phyloP scores from a whole-genome alignment of 78 protist genomes.

The Dictyostelium capitatum region DNA sequence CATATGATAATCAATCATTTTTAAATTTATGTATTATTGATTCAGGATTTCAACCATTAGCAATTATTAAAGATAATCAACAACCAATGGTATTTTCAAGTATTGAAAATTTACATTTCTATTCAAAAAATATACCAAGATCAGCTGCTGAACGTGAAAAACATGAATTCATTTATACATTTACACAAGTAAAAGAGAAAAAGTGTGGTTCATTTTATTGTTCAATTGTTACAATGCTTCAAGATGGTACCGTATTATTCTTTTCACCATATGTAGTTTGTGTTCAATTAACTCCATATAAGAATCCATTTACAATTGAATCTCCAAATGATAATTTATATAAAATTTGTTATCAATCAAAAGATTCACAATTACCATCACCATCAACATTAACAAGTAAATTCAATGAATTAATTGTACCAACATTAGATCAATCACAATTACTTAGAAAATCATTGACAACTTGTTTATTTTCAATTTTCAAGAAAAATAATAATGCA shows the following conservation, averaged over 20 bases:
- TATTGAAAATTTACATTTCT: background rate
- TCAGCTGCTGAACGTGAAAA: background rate
- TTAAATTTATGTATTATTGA: background rate
- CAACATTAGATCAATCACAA: background rate
- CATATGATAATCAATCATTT: constrained; percentile 17
- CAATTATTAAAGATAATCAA: background rate
- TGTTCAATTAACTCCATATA: no score
- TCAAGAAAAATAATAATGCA: no score
- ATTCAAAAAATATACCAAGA: background rate
- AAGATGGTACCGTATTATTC: constrained; percentile 14
- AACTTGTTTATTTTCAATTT: background rate
- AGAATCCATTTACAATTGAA: background rate
- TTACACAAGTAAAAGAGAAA: background rate
- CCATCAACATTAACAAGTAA: no score
- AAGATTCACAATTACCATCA: constrained; percentile 3
- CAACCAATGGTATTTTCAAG: background rate
- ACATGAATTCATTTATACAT: constrained; percentile 10
- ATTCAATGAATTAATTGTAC: no score
- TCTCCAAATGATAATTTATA: constrained; percentile 6
- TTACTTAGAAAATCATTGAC: background rate
- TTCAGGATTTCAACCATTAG: background rate
- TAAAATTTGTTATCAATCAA: background rate
- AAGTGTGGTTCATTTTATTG: background rate
- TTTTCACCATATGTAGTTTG: background rate
- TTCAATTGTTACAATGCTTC: background rate